Base-by-base conservation (phyloP, 2,329 filamentous ascomycete genomes). In the Didymella pinodella region DNA sequence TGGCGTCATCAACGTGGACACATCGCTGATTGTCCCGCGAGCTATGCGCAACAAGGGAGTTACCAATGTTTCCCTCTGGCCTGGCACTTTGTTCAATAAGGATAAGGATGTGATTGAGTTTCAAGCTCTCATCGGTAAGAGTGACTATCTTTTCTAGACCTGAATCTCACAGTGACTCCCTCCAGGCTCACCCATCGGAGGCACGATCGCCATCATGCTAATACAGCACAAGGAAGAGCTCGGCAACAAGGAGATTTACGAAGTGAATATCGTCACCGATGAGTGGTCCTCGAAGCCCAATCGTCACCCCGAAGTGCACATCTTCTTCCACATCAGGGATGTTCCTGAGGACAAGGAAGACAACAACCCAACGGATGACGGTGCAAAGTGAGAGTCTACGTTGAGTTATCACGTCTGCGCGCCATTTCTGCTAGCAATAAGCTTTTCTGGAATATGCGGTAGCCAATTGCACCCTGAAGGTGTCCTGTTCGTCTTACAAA, bases 171-270 rank as follows among this genome's bases (percentile, higher is more conserved):
- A 7, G 50, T 58, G 16, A 59, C 12, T 40, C 20, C 16, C 1
- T 45, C 29, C 20, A 67, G 65, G 44, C 6, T 69, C 67, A 10
- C 67, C 65, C 2, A 68, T 69, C 20, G 65, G 67, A 7, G 62
- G 61, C 7, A 65, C 61, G 0, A 64, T 66, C 10, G 46, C 64
- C 3, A 54, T 64, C 26, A 20, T 69, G 26, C 59, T 68, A 16
- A 46, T 57, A 2, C 50, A 49, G 4, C 67, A 65, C 46, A 69
- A 69, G 20, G 48, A 57, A 4, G 62, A 63, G 26, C 61, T 68
- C 2, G 64, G 65, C 4, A 58, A 68, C 8, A 69, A 67, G 43
- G 56, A 60, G 2, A 61, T 69, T 18, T 55, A 53, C 2, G 59
- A 54, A 12, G 49, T 67, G n/a, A 62, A 40, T 3, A 43, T 65